Evolutionary conservation across 495 filamentous ascomycete species (phyloP).

Genomic region (Xylaria telfairii): DNA sequence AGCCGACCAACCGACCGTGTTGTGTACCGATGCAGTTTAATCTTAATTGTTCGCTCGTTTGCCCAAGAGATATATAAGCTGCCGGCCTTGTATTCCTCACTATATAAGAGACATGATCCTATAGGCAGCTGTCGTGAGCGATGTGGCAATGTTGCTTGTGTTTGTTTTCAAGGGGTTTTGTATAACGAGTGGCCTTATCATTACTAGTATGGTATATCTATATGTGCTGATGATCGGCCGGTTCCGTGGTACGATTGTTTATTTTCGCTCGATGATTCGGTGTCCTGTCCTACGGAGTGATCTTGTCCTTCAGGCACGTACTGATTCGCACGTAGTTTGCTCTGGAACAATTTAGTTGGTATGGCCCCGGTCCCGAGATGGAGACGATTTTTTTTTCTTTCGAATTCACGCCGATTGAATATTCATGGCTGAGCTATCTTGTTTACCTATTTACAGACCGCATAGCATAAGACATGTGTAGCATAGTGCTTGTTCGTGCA

Average conservation of each 20-base stretch:
- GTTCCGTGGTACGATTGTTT: neutral
- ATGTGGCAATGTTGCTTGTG: neutral
- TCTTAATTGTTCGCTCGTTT: neutral
- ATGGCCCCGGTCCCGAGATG: neutral
- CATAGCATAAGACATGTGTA: conserved; percentile 4
- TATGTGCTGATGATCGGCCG: neutral
- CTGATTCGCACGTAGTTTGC: neutral
- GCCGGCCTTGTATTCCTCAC: neutral
- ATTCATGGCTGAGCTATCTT: neutral
- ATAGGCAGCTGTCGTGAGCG: neutral
- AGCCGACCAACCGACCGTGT: neutral
- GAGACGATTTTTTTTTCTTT: neutral
- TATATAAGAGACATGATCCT: neutral
- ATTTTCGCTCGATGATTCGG: neutral
- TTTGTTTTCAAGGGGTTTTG: neutral
- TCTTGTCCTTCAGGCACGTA: neutral
- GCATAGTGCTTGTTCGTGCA: neutral
- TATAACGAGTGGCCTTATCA: neutral
- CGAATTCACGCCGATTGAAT: neutral
- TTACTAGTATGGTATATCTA: neutral
- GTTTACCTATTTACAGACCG: neutral
- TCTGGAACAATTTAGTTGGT: neutral
- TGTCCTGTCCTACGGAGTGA: conserved; percentile 2
- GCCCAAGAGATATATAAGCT: neutral
- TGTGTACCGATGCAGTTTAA: neutral